phyloP scores from a whole-genome alignment of 2,329 filamentous ascomycete species.

The Fusarium odoratissimum region DNA sequence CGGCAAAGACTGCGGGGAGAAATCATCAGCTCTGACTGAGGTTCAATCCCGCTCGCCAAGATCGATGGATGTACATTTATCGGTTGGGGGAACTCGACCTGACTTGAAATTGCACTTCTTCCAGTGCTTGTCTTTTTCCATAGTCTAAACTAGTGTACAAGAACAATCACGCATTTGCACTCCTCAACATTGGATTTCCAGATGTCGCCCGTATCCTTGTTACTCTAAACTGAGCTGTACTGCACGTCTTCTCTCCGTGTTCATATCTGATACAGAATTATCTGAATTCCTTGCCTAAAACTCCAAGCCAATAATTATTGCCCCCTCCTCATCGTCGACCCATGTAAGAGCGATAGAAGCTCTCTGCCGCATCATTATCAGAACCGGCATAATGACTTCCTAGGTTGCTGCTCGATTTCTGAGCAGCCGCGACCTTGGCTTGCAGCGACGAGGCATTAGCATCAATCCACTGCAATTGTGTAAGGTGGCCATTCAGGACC shows the following conservation, averaged over 20 bases:
- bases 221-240: conserved; percentile 6
- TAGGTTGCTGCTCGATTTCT: conserved; percentile 78
- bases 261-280: conserved; percentile 30
- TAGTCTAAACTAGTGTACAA: conserved; percentile 55
- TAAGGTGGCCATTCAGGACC: conserved; percentile 92
- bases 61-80: conserved; percentile 19
- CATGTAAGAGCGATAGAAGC: conserved; percentile 91
- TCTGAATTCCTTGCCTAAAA: conserved; percentile 39
- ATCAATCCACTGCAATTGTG: conserved; percentile 94
- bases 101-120: conserved; percentile 30
- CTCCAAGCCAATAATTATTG: conserved; percentile 41
- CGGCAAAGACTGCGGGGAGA: conserved; percentile 34
- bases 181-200: conserved; percentile 27
- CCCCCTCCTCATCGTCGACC: conserved; percentile 68
- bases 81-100: conserved; percentile 8
- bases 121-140: conserved; percentile 41
- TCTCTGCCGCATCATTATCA: conserved; percentile 81
- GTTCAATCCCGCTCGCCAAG: conserved; percentile 27
- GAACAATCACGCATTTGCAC: conserved; percentile 47
- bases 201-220: conserved; percentile 10
- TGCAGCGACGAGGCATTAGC: conserved; percentile 83
- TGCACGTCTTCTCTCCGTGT: conserved; percentile 11
- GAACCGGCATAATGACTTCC: conserved; percentile 67
- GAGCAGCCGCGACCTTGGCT: conserved; percentile 82
- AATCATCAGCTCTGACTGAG: conserved; percentile 26